Evolutionary conservation across 345 rosid genomes (phyloP), one percentile per base, ranked within the genome.

Genomic region (Geranium rotundifolium): DNA sequence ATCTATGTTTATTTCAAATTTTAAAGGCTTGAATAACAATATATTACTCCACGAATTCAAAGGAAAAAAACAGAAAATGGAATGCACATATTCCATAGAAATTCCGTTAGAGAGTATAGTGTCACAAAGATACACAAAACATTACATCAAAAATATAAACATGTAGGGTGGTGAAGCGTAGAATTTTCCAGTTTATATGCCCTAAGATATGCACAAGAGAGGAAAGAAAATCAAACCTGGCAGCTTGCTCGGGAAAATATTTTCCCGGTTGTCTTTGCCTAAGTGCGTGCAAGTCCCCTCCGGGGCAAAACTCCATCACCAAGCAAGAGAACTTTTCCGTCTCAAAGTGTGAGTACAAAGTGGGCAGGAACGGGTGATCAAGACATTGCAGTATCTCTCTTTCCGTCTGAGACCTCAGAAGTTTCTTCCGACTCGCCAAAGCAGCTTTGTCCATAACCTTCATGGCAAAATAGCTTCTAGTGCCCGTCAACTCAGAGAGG

Each of bases 271-370:
- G 96, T 66, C 78, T 80, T 72, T 83, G 96, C 72, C 88, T 56
- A 60, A 88, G 84, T 17, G 85, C 76, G 68, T 88, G 85, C 64
- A 91, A 65, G 67, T 88, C 96, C 60, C 97, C 97, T 1, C 91
- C 96, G 29, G 96, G 96, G 76, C 97, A 91, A 65, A 81, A 82
- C 84, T 91, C 97, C 95, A 90, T 85, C 29, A 88, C 81, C 73
- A 90, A 76, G 79, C 93, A 88, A 19, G 89, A 75, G 66, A 71
- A 75, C 66, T 80, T 88, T 54, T 85, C 82, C 0, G 97, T 84
- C 79, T 91, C 93, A 63, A 91, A 91, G 67, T 88, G 93, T 0
- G 86, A 9, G 56, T 91, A 91, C 27, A 91, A 80, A 3, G 97
- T 86, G 19, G 97, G 97, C 58, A 91, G 67, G 69, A 91, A 91